Conservation (phyloP, 176 grass and related monocot species). For the Aegilops longissima region DNA sequence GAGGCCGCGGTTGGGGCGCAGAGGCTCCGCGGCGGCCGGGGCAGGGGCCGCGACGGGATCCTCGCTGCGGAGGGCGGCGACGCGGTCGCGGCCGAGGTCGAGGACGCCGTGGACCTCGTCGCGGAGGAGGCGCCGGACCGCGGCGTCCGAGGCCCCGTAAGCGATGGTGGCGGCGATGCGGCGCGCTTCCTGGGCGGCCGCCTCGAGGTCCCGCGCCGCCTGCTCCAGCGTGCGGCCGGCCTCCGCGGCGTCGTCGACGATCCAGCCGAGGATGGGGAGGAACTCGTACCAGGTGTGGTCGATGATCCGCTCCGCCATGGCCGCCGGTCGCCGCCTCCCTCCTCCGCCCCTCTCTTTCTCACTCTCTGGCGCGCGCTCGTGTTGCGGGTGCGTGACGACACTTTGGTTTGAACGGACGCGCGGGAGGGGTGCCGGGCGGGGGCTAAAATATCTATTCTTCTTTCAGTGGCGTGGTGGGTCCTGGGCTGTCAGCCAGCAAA, state of each 20-base stretch:
- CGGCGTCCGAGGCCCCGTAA: no score
- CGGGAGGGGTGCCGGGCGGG: no score
- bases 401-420: background rate
- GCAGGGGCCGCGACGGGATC: no score
- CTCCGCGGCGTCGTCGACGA: background rate
- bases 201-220: background rate
- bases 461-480: no score
- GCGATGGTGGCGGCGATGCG: background rate
- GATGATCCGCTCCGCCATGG: background rate
- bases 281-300: background rate
- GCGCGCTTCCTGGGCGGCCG: background rate
- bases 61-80: background rate
- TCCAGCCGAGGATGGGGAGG: background rate
- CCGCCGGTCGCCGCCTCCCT: no score
- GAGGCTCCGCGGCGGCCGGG: background rate
- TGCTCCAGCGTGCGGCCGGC: background rate
- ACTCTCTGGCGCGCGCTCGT: no score
- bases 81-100: background rate
- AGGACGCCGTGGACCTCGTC: background rate
- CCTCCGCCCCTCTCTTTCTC: no score
- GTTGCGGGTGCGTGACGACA: no score
- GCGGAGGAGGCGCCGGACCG: background rate
- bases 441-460: no score
- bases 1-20: background rate
- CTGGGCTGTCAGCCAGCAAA: no score